Base-by-base conservation (phyloP, 441 rosid genomes). In the Bocquillonia castaneifolia region DNA sequence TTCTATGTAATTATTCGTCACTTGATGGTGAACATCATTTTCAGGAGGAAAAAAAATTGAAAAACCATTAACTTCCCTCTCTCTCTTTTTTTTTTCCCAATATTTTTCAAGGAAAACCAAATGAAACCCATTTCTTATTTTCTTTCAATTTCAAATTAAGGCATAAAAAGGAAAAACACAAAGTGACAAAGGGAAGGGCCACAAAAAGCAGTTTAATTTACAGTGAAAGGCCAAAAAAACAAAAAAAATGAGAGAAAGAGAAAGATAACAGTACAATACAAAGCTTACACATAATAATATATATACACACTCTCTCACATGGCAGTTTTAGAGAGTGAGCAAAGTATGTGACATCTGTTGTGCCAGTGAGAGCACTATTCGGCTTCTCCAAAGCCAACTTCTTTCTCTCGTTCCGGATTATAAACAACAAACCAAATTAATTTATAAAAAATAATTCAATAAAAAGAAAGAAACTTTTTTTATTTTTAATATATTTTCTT, bases 361-460 rank as follows among this genome's bases (percentile, higher is more conserved):
- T 64, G 23, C 31, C 60, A 62, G 44, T 15, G 75, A 50, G 78
- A 56, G 84, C 72, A 39, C 42, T 67, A 52, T 80, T 72, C 75
- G 84, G 81, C 71, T 17, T 68, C 71, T 75, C 70, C 78, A 59
- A 81, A 81, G 67, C 76, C 31, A n/a, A 23, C 26, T 20, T 15
- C 23, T 14, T 13, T 39, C 15, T 67, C 39, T 69, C 57, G 47
- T 45, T 52, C 59, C 64, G n/a, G 14, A 45, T 6, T 2, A 3
- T 0, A 1, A 45, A 9, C 20, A 45, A 2, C 5, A 14, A 45
- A 14, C 5, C 14, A 45, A 45, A 45, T n/a, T n/a, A n/a, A n/a
- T n/a, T n/a, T n/a, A n/a, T n/a, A n/a, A n/a, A n/a, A n/a, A n/a
- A n/a, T n/a, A n/a, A n/a, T n/a, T n/a, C n/a, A n/a, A 45, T 6